These are phyloP conservation scores for Pezizomycotina sp. DNA, from an alignment of 2,329 filamentous ascomycete genomes.

Conservation along the genomic window DNA sequence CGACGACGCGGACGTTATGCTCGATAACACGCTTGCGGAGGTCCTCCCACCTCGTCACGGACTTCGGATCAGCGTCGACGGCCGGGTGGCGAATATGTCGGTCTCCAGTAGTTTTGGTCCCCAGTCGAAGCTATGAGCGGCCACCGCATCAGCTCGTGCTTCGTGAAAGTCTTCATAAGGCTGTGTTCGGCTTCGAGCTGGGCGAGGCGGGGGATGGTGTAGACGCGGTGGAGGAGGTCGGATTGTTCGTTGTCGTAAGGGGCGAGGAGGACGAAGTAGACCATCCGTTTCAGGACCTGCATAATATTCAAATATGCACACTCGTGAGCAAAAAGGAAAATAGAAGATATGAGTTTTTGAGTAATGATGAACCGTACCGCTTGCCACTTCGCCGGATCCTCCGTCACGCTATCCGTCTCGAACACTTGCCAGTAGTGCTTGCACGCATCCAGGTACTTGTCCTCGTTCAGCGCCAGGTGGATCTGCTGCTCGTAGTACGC, in stretches of 20 bases:
- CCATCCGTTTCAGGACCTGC: slow-evolving; percentile 82
- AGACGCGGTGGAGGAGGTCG: slow-evolving; percentile 84
- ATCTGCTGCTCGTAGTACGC: slow-evolving; percentile 96
- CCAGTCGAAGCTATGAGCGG: slow-evolving; percentile 80
- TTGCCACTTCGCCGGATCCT: slow-evolving; percentile 69
- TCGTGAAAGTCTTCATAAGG: slow-evolving; percentile 83
- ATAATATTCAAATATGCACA: too few species aligned
- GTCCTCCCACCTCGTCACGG: slow-evolving; percentile 76
- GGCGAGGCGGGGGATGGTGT: slow-evolving; percentile 65
- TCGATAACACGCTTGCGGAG: slow-evolving; percentile 96
- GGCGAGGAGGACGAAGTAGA: slow-evolving; percentile 92
- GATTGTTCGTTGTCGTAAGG: slow-evolving; percentile 98
- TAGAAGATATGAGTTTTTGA: slow-evolving; percentile 15
- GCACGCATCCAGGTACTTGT: slow-evolving; percentile 93
- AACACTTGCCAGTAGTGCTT: slow-evolving; percentile 96
- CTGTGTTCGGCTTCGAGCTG: slow-evolving; percentile 45
- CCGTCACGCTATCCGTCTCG: slow-evolving; percentile 87
- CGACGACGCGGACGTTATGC: slow-evolving; percentile 93
- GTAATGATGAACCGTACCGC: slow-evolving; percentile 43
- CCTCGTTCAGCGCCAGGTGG: slow-evolving; percentile 82
- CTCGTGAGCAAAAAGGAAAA: slow-evolving; percentile 4
- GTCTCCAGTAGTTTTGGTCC: slow-evolving; percentile 74
- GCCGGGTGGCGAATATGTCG: slow-evolving; percentile 61
- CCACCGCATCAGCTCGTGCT: slow-evolving; percentile 96
- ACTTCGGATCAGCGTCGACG: slow-evolving; percentile 59